Evolutionary conservation across 768 basidiomycete species (phyloP).

Genomic region (Stropharia rugosoannulata): DNA sequence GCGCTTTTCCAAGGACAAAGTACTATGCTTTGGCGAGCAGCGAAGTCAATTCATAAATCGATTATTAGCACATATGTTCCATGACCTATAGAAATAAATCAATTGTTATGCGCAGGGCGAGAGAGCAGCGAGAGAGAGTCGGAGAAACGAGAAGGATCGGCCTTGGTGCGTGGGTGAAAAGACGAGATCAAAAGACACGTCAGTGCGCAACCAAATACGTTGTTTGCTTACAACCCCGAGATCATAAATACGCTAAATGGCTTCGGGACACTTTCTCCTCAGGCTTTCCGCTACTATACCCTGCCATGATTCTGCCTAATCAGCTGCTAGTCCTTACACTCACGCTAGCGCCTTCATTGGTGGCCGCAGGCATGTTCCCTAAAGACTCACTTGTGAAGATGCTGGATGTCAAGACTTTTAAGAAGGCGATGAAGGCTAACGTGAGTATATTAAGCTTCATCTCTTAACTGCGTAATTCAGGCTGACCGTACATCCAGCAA

Average conservation of each 20-base stretch:
- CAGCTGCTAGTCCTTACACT: constrained; percentile 37
- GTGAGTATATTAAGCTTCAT: constrained; percentile 40
- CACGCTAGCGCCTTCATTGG: constrained; percentile 43
- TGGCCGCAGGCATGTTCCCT: constrained; percentile 48
- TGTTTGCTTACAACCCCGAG: constrained; percentile 7
- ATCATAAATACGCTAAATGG: constrained; percentile 15
- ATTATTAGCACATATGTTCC: no score
- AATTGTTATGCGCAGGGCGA: no score
- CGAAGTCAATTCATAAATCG: no score
- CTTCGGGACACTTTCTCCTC: background rate
- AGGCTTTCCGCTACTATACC: background rate
- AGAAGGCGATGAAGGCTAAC: constrained; percentile 69
- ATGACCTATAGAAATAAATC: no score
- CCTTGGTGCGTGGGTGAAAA: constrained; percentile 13
- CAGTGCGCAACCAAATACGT: constrained; percentile 12
- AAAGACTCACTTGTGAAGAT: constrained; percentile 65
- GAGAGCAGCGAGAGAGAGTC: background rate
- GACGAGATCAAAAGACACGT: constrained; percentile 16
- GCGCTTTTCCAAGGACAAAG: background rate
- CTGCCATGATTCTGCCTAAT: constrained; percentile 32
- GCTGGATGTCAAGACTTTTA: constrained; percentile 70
- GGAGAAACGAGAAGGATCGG: constrained; percentile 10
- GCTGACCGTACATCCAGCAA: constrained; percentile 38
- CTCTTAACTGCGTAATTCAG: background rate
- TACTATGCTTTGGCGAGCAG: no score